Evolutionary conservation across 257 asterid species (phyloP).

Genomic region (Nicotiana knightiana): DNA sequence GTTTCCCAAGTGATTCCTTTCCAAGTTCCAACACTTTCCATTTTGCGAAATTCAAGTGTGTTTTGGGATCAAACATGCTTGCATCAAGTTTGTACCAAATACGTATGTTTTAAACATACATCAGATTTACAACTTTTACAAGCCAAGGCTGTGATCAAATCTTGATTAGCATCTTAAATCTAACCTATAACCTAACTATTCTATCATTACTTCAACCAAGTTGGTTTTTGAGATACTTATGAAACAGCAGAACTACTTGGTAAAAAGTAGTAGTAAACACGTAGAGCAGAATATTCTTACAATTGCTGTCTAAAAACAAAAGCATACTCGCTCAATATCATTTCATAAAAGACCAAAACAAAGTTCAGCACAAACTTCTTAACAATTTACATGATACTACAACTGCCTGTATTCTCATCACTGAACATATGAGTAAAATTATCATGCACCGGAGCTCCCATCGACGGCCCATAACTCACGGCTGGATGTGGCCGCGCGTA

Average conservation of each 20-base stretch:
- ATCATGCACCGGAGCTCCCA: conserved; percentile 34
- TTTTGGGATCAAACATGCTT: too few relatives aligned
- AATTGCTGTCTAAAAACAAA: neutral
- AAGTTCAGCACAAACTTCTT: neutral
- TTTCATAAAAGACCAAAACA: conserved; percentile 7
- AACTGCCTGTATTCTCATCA: conserved; percentile 74
- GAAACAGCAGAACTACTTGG: neutral
- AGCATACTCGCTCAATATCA: neutral
- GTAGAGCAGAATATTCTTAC: neutral
- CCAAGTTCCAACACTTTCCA: neutral
- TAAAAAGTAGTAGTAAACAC: neutral
- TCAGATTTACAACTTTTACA: too few relatives aligned
- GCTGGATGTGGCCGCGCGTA: conserved; percentile 34
- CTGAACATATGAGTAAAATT: conserved; percentile 54
- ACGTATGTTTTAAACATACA: too few relatives aligned
- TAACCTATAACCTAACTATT: too few relatives aligned
- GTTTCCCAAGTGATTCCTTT: neutral
- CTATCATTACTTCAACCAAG: neutral
- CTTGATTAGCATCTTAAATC: neutral
- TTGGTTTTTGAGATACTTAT: neutral
- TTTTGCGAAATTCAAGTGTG: neutral
- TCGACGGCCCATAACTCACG: conserved; percentile 38
- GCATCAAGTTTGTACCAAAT: too few relatives aligned
- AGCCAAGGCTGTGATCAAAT: too few relatives aligned
- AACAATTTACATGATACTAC: conserved; percentile 56